Base-by-base conservation (phyloP, 1,139 yeast species). In the Yamadazyma dushanensis region DNA sequence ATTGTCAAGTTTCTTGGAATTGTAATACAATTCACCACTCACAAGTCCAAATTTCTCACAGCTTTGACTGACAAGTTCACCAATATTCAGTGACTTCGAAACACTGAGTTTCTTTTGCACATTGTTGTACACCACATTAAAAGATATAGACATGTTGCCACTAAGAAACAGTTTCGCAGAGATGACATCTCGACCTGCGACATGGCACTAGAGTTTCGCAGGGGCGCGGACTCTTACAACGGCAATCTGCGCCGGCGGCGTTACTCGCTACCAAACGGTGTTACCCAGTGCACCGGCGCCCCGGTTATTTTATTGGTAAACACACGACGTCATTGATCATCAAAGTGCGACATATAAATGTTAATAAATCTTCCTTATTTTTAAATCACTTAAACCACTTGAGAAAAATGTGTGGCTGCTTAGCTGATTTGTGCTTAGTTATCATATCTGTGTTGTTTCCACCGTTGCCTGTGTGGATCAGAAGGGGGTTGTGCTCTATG, bases 391-490 rank as follows among this genome's bases (percentile, higher is more conserved):
- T 16, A 9, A 23, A 36, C 10, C 20, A n/a, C n/a, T n/a, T n/a
- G 22, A 19, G n/a, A n/a, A 30, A 5, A 17, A 51, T 51, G 58
- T 54, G 57, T 48, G 55, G 51, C 8, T 61, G 66, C 36, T 49
- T 59, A 37, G 58, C 78, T 25, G 84, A 82, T 55, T 66, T 80
- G 36, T 53, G 77, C 8, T 70, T 83, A 27, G 80, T 80, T 17
- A 56, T 81, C 0, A 51, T 82, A 10, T 80, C 86, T 1, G 73
- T 82, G 18, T 54, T 82, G 34, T 72, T 80, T 59, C 89, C 90
- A 1, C 89, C 90, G 0, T 61, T 83, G 35, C 86, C 89, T 0
- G 89, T 83, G 16, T 75, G 81, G 74, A 70, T 82, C 41, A 77
- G 84, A 51, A 63, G 80, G 38, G 89, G 89, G 2, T 38, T 80